phyloP scores from a whole-genome alignment of 148 eudicot genomes.

The Camellia japonica region DNA sequence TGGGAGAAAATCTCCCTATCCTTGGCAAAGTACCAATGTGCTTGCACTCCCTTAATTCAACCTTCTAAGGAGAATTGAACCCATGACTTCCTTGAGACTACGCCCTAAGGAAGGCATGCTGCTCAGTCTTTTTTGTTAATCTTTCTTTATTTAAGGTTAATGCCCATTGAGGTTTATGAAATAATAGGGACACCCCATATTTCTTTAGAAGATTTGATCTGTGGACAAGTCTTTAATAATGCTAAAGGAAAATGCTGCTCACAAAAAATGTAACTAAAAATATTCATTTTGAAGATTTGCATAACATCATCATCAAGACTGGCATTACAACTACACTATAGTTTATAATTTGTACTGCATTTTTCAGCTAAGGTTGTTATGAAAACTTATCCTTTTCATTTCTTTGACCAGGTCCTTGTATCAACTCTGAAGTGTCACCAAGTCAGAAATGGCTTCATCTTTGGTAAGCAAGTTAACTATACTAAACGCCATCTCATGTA shows the following conservation, averaged over 20 bases:
- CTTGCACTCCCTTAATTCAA: too few species aligned
- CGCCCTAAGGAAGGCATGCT: too few species aligned
- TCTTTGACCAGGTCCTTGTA: slow-evolving; percentile 12
- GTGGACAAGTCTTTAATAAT: too few species aligned
- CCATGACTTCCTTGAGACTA: too few species aligned
- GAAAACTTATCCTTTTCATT: neutral
- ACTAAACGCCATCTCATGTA: neutral
- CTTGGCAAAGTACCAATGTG: too few species aligned
- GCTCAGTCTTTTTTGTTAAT: neutral
- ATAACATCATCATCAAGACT: neutral
- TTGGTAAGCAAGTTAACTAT: slow-evolving; percentile 21
- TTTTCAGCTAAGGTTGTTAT: neutral
- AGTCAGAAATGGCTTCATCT: slow-evolving; percentile 23
- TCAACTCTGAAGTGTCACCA: slow-evolving; percentile 5
- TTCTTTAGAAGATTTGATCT: too few species aligned
- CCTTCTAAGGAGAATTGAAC: too few species aligned
- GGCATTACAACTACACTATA: too few species aligned
- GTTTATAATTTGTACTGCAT: neutral
- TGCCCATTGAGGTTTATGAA: neutral
- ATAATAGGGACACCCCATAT: neutral
- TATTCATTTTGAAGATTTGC: neutral
- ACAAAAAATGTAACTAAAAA: too few species aligned
- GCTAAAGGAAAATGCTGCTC: too few species aligned
- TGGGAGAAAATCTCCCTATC: too few species aligned
- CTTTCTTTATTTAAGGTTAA: neutral